These are phyloP conservation scores for Atalantia buxifolia DNA, from an alignment of 345 rosid genomes.

Conservation along the genomic window DNA sequence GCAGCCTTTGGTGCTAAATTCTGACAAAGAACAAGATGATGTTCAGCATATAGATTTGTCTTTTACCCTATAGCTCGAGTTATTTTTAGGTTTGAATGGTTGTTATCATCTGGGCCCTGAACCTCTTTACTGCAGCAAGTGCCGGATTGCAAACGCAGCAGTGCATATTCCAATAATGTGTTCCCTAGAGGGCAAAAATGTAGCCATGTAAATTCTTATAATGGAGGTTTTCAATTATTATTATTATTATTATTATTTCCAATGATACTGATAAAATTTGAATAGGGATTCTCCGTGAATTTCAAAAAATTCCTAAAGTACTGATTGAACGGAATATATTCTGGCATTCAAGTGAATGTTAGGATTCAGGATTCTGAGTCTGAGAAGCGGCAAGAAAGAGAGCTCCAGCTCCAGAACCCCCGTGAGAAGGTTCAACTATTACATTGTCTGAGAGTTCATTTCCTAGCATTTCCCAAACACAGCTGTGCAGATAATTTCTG, in stretches of 20 bases:
- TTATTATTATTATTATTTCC: too few relatives aligned
- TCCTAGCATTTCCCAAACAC: constrained; percentile 73
- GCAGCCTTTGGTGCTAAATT: too few relatives aligned
- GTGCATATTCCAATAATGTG: too few relatives aligned
- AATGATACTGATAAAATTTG: background rate
- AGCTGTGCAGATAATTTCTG: constrained; percentile 60
- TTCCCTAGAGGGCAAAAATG: background rate
- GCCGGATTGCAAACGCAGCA: too few relatives aligned
- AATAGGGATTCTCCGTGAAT: too few relatives aligned
- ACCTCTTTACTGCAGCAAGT: background rate
- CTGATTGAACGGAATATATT: background rate
- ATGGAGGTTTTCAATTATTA: background rate
- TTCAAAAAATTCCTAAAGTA: background rate
- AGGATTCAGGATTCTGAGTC: constrained; percentile 8
- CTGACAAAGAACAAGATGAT: constrained; percentile 8
- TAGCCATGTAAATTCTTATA: too few relatives aligned
- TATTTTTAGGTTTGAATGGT: constrained; percentile 18
- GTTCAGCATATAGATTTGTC: background rate
- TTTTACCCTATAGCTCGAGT: constrained; percentile 14
- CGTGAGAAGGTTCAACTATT: constrained; percentile 47
- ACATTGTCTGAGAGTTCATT: constrained; percentile 53
- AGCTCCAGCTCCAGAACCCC: constrained; percentile 60
- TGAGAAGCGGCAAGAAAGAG: constrained; percentile 50
- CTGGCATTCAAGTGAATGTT: background rate
- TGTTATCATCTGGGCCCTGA: background rate